phyloP scores from a whole-genome alignment of 2,329 filamentous ascomycete genomes.

The Akanthomyces uredinophilus region DNA sequence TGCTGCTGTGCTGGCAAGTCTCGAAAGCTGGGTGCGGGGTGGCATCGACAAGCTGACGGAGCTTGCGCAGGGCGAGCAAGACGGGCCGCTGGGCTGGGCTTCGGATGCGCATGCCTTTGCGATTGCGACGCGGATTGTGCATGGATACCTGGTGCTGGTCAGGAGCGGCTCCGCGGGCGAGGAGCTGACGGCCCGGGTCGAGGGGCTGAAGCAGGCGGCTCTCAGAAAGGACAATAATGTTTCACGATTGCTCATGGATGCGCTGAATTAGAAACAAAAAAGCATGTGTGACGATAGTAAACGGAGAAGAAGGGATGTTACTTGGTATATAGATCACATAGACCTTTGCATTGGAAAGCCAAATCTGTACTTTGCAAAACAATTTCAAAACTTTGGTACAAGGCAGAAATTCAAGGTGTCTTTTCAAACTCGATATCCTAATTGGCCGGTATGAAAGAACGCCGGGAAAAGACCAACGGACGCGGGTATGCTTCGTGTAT shows the following conservation, averaged over 20 bases:
- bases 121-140: conserved; percentile 47
- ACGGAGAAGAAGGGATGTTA: neutral
- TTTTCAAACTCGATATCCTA: neutral
- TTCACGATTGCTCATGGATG: conserved; percentile 26
- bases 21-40: conserved; percentile 44
- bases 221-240: conserved; percentile 17
- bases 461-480: neutral
- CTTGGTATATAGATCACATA: neutral
- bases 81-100: conserved; percentile 69
- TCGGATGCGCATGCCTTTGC: conserved; percentile 64
- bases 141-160: conserved; percentile 32
- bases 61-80: conserved; percentile 32
- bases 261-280: conserved; percentile 7
- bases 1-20: conserved; percentile 19
- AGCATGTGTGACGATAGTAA: neutral
- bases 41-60: conserved; percentile 42
- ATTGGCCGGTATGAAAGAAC: neutral
- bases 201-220: conserved; percentile 9
- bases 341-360: neutral
- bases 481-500: neutral
- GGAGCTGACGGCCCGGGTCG: conserved; percentile 16
- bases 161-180: conserved; percentile 16
- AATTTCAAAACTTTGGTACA: neutral
- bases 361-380: neutral
- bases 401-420: neutral